Conservation (phyloP, 257 asterid species). For the Solanum piurae region DNA sequence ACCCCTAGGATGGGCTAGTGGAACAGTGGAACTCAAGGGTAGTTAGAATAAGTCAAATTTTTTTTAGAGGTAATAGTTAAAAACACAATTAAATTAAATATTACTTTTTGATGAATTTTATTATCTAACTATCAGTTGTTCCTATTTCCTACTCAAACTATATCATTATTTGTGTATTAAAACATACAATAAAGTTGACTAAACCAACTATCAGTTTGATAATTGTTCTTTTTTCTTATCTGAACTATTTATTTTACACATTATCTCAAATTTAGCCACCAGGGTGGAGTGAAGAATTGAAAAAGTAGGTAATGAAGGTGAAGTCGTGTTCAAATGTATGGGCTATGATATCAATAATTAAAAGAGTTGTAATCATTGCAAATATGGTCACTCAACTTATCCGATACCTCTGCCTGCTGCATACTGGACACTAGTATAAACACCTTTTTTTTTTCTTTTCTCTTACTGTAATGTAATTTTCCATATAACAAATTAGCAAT, state of each 20-base stretch:
- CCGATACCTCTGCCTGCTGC: background rate
- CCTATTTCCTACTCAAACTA: too few species aligned
- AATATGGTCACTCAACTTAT: background rate
- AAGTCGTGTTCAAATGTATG: constrained; percentile 11
- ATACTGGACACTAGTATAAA: background rate
- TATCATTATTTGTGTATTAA: background rate
- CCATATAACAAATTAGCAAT: background rate
- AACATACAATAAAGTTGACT: background rate
- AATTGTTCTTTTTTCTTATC: too few species aligned
- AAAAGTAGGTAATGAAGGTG: background rate
- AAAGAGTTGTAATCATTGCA: background rate
- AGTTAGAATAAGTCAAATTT: too few species aligned
- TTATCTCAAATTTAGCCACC: background rate
- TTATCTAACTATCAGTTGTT: too few species aligned
- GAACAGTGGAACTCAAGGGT: background rate
- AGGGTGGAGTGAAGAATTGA: background rate
- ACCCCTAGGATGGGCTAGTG: background rate
- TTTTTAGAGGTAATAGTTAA: too few species aligned
- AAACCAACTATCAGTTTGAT: background rate
- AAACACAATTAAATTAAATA: too few species aligned
- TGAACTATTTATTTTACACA: background rate
- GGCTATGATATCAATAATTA: constrained; percentile 1
- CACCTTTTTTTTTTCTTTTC: background rate
- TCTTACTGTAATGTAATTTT: background rate
- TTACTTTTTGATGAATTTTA: too few species aligned